Evolutionary conservation across 768 basidiomycete genomes (phyloP), one percentile per base, ranked within the genome.

Genomic region (Lactifluus pinguis): DNA sequence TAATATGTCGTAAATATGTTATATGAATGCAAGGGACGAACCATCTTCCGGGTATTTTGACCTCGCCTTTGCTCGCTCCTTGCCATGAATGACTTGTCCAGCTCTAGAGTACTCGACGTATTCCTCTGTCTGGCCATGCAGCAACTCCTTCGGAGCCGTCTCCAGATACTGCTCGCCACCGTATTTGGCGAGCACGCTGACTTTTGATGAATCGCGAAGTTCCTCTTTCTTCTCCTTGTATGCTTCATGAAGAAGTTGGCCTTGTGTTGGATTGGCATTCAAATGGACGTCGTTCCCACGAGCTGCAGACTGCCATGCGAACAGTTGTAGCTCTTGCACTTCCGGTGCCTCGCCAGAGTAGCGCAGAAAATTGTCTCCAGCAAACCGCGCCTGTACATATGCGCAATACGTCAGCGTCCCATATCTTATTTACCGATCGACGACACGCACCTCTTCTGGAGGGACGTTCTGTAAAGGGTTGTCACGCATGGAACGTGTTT

Each of bases 401-500:
- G 19, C 21, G n/a, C 17, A 6, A 29, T 19, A 6, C 39, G 45
- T 42, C 32, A 65, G 48, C 55, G 47, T 45, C 21, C n/a, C 38
- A 1, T 53, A 19, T 32, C 17, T 61, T 52, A 36, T 44, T 58
- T 30, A 62, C 34, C 17, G 47, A 50, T 53, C 53, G 48, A 63
- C 13, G 56, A 55, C 13, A 75, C 88, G 53, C 70, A 95, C 94
- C 69, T 98, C 95, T 73, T 95, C 93, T n/a, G 90, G 75, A 6
- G 84, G 78, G 29, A 90, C 76, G 66, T 84, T 82, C 71, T 82
- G 83, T 14, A 85, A 62, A 0, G 95, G 97, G 45, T 95, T 95
- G 69, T 99, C 97, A 74, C 97, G 88, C 97, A 99, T 99, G 7
- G 95, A 98, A 69, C 97, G 87, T 13, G 97, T 98, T 77, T 99